Base-by-base conservation (phyloP, 2,329 filamentous ascomycete species). In the Rhinocladiella similis region DNA sequence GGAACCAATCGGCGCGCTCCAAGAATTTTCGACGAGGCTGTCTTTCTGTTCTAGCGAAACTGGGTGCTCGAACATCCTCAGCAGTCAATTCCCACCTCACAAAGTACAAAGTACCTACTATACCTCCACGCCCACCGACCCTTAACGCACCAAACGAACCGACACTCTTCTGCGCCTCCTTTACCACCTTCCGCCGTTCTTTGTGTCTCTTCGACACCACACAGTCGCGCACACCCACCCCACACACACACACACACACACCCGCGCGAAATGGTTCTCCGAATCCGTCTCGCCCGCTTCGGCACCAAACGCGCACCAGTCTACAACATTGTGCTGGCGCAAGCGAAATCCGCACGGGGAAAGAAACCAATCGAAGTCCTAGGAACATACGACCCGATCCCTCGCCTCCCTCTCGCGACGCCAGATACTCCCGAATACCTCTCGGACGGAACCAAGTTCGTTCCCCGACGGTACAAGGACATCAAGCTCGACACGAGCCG, bases 281-380 rank as follows among this genome's bases (percentile, higher is more conserved):
- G 89, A 73, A 94, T 99, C 73, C 88, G 94, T 57, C 86, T 99
- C 66, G 90, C 94, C 67, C 92, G 94, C 73, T 96, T 97, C 73
- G 91, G 92, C 71, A 90, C 88, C 73, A 85, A 83, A 63, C 92
- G 96, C 72, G 73, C 84, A n/a, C 93, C 94, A 2, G 88, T 97
- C 67, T 99, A 96, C 82, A 99, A 99, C 78, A 97, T 99, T 63
- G 91, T 97, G 64, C 90, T 99, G 63, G 84, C 91, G 14, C 93
- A 97, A 69, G 92, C 92, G 46, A 87, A 92, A 90, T 95, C 91
- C 41, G 92, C 94, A 36, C 86, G 91, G 66, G 90, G 93, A 76
- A 89, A 85, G 66, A 89, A 88, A 67, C 94, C 94, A 5, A 84
- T 99, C 73, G 94, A 99, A 79, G 94, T 99, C 60, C 87, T 99